Conservation (phyloP, 352 stramenopile species). For the Elongisporangium prolatum region DNA sequence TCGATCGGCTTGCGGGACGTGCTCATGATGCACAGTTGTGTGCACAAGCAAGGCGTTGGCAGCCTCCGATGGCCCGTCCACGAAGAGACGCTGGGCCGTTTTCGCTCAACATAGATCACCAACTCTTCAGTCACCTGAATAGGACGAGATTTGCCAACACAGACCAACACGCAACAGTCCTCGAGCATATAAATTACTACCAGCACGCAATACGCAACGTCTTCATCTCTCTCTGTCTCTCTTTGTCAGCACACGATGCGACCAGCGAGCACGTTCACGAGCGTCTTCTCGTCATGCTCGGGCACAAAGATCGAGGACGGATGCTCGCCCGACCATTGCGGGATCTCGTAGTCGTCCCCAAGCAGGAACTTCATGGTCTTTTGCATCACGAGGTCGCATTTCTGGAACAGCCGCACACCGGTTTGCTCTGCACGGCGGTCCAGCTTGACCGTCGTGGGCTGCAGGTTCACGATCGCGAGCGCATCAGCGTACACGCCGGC, state of each 20-base stretch:
- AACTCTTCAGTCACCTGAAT: too few species aligned
- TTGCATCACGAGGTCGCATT: conserved; percentile 74
- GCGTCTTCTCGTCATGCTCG: conserved; percentile 65
- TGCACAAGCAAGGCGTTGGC: neutral
- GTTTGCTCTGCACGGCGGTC: conserved; percentile 62
- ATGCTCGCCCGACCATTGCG: conserved; percentile 53
- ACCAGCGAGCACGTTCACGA: conserved; percentile 78
- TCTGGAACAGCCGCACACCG: conserved; percentile 62
- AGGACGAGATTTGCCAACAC: neutral
- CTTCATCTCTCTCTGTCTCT: neutral
- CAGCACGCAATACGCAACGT: neutral
- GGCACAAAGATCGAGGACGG: conserved; percentile 55
- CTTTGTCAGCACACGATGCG: conserved; percentile 31
- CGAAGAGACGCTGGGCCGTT: neutral
- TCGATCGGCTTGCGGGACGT: neutral
- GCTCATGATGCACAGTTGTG: neutral
- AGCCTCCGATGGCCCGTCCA: neutral
- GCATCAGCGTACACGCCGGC: conserved; percentile 67
- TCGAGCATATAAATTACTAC: neutral
- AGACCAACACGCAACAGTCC: neutral
- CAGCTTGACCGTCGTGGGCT: conserved; percentile 63
- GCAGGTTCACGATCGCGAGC: conserved; percentile 74
- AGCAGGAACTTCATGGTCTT: conserved; percentile 69
- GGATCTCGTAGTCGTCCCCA: conserved; percentile 54
- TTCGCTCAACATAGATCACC: neutral